Percentiles rank a stretch among this genome's conserved stretches.
Conservation (phyloP, 306 rosid species). For the Acmispon strigosus region DNA sequence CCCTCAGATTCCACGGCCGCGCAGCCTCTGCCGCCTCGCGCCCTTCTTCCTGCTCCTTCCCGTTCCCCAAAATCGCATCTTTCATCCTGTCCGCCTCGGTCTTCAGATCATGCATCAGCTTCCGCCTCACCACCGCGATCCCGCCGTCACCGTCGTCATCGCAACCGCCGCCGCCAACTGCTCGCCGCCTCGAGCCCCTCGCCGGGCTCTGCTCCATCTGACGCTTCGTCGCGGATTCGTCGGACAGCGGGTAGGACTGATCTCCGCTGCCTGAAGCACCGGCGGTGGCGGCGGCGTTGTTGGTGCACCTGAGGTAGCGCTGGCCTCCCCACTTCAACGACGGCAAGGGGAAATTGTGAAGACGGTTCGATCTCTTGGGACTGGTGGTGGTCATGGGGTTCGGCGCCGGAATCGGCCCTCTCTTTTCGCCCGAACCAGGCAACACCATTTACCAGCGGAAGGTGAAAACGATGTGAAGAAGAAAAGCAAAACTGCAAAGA, state of each 20-base stretch:
- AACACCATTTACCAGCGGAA: constrained; percentile 32
- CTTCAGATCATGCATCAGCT: constrained; percentile 60
- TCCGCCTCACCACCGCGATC: constrained; percentile 65
- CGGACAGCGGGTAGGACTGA: constrained; percentile 32
- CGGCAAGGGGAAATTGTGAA: constrained; percentile 64
- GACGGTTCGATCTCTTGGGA: constrained; percentile 47
- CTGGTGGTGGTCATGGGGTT: constrained; percentile 48
- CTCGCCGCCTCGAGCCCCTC: constrained; percentile 16
- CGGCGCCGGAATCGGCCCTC: not conserved
- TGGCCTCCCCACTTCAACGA: constrained; percentile 69
- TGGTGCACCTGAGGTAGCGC: constrained; percentile 47
- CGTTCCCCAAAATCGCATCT: constrained; percentile 35
- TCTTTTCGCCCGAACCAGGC: constrained; percentile 4
- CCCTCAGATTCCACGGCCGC: constrained; percentile 67
- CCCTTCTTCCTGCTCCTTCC: not conserved
- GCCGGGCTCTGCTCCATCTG: not conserved
- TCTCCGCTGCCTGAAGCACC: not conserved
- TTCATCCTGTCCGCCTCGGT: constrained; percentile 52
- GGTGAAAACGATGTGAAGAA: not conserved
- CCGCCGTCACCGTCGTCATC: constrained; percentile 31
- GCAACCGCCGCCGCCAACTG: not conserved
- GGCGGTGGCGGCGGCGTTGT: not conserved
- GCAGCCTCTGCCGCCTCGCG: not conserved
- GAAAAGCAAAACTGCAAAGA: not conserved
- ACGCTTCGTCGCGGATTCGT: constrained; percentile 12